A percentile compares a stretch with the other conserved stretches of the same genome.
Evolutionary conservation across 352 stramenopile species (phyloP).

Genomic region (Phytopythium aichiense): DNA sequence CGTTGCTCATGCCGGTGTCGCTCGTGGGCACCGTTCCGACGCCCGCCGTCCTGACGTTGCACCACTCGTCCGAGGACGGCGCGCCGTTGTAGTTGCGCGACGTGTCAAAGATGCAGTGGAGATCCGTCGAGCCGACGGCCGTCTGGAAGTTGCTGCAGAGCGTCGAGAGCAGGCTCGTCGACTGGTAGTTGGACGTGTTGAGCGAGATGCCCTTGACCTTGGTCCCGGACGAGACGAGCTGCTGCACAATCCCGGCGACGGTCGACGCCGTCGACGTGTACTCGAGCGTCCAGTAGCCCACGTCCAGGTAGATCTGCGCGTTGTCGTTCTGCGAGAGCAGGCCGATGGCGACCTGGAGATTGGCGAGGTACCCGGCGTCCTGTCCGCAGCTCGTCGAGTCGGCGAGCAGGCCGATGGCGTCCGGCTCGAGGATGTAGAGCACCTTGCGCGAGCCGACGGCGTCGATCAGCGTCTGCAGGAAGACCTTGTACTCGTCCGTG

Average conservation of each 20-base stretch:
- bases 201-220: slow-evolving; percentile 65
- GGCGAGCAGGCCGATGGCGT: slow-evolving; percentile 52
- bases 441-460: slow-evolving; percentile 51
- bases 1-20: slow-evolving; percentile 42
- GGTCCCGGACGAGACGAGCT: slow-evolving; percentile 20
- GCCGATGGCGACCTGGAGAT: slow-evolving; percentile 43
- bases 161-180: slow-evolving; percentile 33
- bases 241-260: slow-evolving; percentile 35
- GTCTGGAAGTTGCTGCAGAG: slow-evolving; percentile 58
- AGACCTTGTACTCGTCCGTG: slow-evolving; percentile 38
- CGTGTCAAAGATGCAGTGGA: slow-evolving; percentile 64
- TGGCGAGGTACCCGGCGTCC: slow-evolving; percentile 40
- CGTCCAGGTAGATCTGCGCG: slow-evolving; percentile 66
- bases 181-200: slow-evolving; percentile 80
- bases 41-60: slow-evolving; percentile 57
- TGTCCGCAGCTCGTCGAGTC: slow-evolving; percentile 28
- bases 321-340: slow-evolving; percentile 58
- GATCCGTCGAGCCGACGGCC: slow-evolving; percentile 28
- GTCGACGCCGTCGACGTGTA: slow-evolving; percentile 13
- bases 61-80: slow-evolving; percentile 53
- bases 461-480: slow-evolving; percentile 38
- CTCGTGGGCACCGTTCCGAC: slow-evolving; percentile 49
- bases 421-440: slow-evolving; percentile 65
- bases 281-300: slow-evolving; percentile 60
- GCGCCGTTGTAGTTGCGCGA: slow-evolving; percentile 51